A percentile compares a stretch with the other conserved stretches of the same genome.
Conservation (phyloP, 352 stramenopile genomes). For the Phytophthora quininea region DNA sequence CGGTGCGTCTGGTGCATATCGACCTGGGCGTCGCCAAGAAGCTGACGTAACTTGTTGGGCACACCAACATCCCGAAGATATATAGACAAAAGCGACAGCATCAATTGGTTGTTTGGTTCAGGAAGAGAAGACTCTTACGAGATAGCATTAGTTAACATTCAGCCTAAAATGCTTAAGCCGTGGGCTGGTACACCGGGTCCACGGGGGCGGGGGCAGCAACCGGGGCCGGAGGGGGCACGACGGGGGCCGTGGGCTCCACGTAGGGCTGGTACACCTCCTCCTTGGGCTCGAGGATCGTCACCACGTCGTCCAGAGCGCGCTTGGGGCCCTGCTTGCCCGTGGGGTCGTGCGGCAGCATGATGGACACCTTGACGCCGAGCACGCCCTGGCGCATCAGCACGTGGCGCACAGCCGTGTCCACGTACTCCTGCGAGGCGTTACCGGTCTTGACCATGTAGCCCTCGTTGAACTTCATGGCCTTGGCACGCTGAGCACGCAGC, state of each 20-base stretch:
- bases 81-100: conserved; percentile 15
- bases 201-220: conserved; percentile 39
- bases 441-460: conserved; percentile 99
- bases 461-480: conserved; percentile 99
- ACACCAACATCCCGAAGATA: conserved; percentile 20
- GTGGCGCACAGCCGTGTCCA: conserved; percentile 98
- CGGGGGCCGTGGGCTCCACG: conserved; percentile 69
- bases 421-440: conserved; percentile 98
- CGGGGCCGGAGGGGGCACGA: conserved; percentile 44
- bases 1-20: conserved; percentile 62
- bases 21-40: conserved; percentile 57
- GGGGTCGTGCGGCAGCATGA: conserved; percentile 99
- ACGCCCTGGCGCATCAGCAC: conserved; percentile 99
- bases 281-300: conserved; percentile 99
- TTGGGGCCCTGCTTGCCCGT: conserved; percentile 97
- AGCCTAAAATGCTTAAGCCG: conserved; percentile 45
- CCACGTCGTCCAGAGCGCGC: conserved; percentile 97
- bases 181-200: conserved; percentile 55
- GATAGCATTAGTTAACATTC: conserved; percentile 30
- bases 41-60: conserved; percentile 22
- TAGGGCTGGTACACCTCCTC: conserved; percentile 92
- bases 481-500: conserved; percentile 98
- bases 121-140: conserved; percentile 40
- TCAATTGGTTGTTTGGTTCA: conserved; percentile 30
- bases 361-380: conserved; percentile 99